These are phyloP conservation scores for Paxillus rubicundulus DNA, from an alignment of 768 basidiomycete species.

Conservation along the genomic window DNA sequence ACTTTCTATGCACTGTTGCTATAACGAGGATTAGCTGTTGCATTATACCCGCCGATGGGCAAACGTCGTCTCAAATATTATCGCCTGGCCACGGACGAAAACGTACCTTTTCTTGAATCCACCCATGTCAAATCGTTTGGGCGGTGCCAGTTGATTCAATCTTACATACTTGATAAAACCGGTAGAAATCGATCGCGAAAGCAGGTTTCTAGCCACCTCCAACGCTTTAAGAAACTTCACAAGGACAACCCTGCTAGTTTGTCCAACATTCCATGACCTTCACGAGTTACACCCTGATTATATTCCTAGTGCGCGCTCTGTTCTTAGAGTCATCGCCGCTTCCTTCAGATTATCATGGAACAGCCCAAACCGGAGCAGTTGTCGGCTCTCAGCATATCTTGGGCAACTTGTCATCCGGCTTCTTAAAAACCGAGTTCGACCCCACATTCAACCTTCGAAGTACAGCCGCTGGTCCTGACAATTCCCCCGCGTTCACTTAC, in stretches of 20 bases:
- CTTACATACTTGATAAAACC: constrained; percentile 37
- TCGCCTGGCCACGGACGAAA: constrained; percentile 17
- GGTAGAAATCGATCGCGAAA: constrained; percentile 38
- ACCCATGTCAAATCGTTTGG: constrained; percentile 32
- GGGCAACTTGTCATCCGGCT: constrained; percentile 6
- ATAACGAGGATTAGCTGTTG: constrained; percentile 21
- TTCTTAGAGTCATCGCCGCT: constrained; percentile 24
- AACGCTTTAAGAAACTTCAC: constrained; percentile 35
- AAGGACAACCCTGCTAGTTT: constrained; percentile 32
- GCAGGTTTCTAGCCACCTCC: constrained; percentile 40
- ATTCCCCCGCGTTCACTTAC: constrained; percentile 4
- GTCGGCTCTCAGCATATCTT: constrained; percentile 11
- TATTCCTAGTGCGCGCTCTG: constrained; percentile 20
- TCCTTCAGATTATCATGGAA: constrained; percentile 11
- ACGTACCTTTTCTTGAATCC: constrained; percentile 7
- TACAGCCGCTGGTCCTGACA: neutral
- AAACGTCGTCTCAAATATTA: constrained; percentile 36
- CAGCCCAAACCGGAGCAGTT: neutral
- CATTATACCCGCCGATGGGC: constrained; percentile 35
- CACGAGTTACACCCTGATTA: neutral
- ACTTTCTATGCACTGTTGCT: constrained; percentile 2
- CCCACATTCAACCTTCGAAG: constrained; percentile 7
- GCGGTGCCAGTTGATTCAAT: constrained; percentile 40
- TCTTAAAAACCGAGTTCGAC: constrained; percentile 15
- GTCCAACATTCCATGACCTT: constrained; percentile 10